Evolutionary conservation across 2,329 filamentous ascomycete genomes (phyloP).

Genomic region (Cytospora piceae): DNA sequence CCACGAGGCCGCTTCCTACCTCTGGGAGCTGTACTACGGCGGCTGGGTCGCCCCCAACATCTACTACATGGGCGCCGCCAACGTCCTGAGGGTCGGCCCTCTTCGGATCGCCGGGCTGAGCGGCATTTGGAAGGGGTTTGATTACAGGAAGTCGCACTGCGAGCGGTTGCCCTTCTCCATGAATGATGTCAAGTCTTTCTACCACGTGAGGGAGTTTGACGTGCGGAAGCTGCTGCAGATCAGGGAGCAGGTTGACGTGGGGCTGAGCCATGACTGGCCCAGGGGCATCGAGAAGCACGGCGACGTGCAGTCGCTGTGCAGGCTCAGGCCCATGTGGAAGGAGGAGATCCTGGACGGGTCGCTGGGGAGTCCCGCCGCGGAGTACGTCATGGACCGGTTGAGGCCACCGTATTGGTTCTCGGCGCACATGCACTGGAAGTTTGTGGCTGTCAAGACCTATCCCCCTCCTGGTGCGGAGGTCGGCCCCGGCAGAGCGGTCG

Average conservation of each 20-base stretch:
- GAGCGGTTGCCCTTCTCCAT: slow-evolving; percentile 84
- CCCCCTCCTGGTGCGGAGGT: slow-evolving; percentile 39
- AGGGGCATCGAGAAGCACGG: slow-evolving; percentile 79
- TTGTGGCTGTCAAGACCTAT: slow-evolving; percentile 69
- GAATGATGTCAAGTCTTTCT: slow-evolving; percentile 79
- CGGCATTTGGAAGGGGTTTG: slow-evolving; percentile 91
- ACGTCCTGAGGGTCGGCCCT: slow-evolving; percentile 81
- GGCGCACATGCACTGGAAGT: slow-evolving; percentile 91
- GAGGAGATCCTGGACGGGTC: slow-evolving; percentile 75
- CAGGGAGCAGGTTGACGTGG: slow-evolving; percentile 86
- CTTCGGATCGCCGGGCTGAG: slow-evolving; percentile 87
- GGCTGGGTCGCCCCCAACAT: slow-evolving; percentile 98
- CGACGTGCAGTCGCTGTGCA: slow-evolving; percentile 69
- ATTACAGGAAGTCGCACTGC: slow-evolving; percentile 81
- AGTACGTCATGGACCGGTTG: slow-evolving; percentile 78
- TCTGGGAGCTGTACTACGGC: slow-evolving; percentile 93
- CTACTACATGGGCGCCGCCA: slow-evolving; percentile 94
- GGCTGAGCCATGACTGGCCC: slow-evolving; percentile 96
- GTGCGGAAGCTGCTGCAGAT: slow-evolving; percentile 86
- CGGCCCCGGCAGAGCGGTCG: slow-evolving; percentile 25
- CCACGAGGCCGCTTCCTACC: slow-evolving; percentile 88
- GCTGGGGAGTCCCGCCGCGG: slow-evolving; percentile 80
- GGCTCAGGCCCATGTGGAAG: slow-evolving; percentile 73
- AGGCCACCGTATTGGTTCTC: slow-evolving; percentile 89
- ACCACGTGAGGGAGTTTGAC: slow-evolving; percentile 88